Percentiles rank a stretch among this genome's conserved stretches.
Conservation (phyloP, 2,329 filamentous ascomycete species). For the Sporothrix dimorphospora region DNA sequence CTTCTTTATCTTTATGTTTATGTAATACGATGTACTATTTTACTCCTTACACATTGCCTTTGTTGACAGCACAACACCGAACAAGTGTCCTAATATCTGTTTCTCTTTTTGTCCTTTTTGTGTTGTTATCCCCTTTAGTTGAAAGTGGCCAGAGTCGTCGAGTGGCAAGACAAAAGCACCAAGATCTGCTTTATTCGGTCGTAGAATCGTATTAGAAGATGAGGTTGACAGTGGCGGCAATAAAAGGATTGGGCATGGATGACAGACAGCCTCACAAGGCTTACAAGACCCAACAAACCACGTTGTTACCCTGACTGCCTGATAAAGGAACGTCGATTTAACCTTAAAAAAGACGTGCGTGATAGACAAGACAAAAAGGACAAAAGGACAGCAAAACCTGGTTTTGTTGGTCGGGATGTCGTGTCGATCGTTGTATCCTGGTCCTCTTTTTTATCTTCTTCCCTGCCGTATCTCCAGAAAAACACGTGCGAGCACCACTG, state of each 20-base stretch:
- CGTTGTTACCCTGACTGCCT: too few species aligned
- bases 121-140: not conserved
- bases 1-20: not conserved
- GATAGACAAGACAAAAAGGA: not conserved
- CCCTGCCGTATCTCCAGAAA: not conserved
- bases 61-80: not conserved
- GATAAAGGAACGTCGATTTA: not conserved
- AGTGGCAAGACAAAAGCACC: too few species aligned
- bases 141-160: not conserved
- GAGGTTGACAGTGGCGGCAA: too few species aligned
- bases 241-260: too few species aligned
- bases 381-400: not conserved
- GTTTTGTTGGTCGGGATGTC: not conserved
- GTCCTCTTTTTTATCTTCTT: not conserved
- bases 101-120: not conserved
- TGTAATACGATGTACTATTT: conserved; percentile 5
- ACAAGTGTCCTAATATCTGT: not conserved
- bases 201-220: too few species aligned
- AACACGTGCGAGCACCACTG: conserved; percentile 8
- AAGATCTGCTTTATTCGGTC: too few species aligned
- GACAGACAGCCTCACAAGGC: too few species aligned
- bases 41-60: not conserved
- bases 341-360: not conserved
- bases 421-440: not conserved
- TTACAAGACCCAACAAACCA: too few species aligned